Conservation (phyloP, 148 eudicot genomes). For the Vaccinium macrocarpon region DNA sequence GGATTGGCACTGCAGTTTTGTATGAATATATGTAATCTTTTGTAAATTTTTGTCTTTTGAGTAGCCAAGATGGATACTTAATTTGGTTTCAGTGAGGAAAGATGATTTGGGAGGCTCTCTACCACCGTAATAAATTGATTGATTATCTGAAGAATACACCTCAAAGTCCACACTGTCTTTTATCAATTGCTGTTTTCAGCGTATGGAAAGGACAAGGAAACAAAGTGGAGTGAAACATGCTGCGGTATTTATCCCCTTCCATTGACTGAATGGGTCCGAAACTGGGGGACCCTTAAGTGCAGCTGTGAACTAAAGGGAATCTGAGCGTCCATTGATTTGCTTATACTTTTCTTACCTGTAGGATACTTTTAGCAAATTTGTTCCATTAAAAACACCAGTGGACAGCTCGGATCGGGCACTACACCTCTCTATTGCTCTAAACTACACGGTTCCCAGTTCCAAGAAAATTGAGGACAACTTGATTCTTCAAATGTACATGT, state of each 20-base stretch:
- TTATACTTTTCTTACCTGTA: too few relatives aligned
- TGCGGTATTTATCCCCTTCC: background rate
- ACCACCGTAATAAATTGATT: background rate
- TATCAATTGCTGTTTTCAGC: background rate
- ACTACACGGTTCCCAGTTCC: too few relatives aligned
- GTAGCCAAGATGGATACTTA: background rate
- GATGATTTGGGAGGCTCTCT: background rate
- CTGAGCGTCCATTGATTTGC: too few relatives aligned
- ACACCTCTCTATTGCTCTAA: too few relatives aligned
- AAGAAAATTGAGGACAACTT: too few relatives aligned
- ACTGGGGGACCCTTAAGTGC: too few relatives aligned
- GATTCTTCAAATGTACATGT: too few relatives aligned
- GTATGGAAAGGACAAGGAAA: background rate
- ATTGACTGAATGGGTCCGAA: too few relatives aligned
- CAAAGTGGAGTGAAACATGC: background rate
- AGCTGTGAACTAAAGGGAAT: too few relatives aligned
- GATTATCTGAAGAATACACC: background rate
- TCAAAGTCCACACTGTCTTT: background rate
- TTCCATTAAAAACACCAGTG: too few relatives aligned
- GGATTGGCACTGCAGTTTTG: constrained; percentile 10
- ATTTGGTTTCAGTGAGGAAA: background rate
- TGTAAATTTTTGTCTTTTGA: background rate
- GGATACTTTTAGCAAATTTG: too few relatives aligned
- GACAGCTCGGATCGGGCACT: too few relatives aligned
- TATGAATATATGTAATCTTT: background rate